Evolutionary conservation across 345 rosid genomes (phyloP).

Genomic region (Sonneratia alba): DNA sequence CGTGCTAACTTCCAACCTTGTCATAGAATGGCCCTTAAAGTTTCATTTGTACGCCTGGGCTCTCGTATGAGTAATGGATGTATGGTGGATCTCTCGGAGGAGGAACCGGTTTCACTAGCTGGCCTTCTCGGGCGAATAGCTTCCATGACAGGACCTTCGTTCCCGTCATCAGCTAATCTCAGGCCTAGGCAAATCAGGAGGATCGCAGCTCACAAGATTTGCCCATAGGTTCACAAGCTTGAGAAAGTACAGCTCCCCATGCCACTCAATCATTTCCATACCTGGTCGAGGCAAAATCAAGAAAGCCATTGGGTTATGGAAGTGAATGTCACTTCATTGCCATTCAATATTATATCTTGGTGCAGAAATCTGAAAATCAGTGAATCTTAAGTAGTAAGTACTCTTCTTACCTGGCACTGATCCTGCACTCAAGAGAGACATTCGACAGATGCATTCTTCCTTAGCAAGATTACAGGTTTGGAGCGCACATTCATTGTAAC

Average conservation of each 20-base stretch:
- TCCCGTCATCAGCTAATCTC: constrained; percentile 9
- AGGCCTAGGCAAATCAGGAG: constrained; percentile 43
- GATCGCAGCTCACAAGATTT: constrained; percentile 42
- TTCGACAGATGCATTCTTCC: constrained; percentile 40
- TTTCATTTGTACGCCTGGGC: not conserved
- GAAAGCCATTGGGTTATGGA: not conserved
- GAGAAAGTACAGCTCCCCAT: constrained; percentile 45
- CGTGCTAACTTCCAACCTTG: not conserved
- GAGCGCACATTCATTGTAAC: constrained; percentile 32
- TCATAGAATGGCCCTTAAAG: not conserved
- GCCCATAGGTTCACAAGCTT: constrained; percentile 80
- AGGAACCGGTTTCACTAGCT: not conserved
- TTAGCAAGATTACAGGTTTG: constrained; percentile 33
- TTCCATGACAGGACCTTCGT: not conserved
- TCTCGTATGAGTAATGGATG: not conserved
- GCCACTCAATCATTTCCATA: constrained; percentile 53
- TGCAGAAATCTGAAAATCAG: not conserved
- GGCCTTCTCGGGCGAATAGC: not conserved
- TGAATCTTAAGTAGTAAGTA: constrained; percentile 5
- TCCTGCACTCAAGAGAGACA: constrained; percentile 42
- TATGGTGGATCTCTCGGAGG: not conserved
- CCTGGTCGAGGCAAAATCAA: constrained; percentile 33
- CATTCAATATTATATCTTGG: not conserved
- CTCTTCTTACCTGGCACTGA: constrained; percentile 45
- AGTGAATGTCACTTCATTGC: not conserved